Base-by-base conservation (phyloP, 1,139 yeast genomes). In the Blastobotrys persicus region DNA sequence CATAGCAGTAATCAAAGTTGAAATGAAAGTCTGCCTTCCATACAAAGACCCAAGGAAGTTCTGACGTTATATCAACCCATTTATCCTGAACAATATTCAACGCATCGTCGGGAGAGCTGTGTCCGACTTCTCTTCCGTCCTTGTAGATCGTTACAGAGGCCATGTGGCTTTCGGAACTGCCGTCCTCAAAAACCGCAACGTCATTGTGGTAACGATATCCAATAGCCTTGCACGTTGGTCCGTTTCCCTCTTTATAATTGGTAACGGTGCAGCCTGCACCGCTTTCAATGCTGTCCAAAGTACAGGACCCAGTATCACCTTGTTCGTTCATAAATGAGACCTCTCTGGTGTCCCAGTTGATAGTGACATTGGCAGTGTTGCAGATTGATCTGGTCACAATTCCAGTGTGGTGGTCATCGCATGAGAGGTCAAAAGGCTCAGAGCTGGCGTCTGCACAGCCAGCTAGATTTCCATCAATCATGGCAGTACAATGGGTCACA, bases 391-490 rank as follows among this genome's bases (percentile, higher is more conserved):
- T 13, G 39, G 39, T 34, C 7, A 4, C 11, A 4, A 34, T 20
- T 3, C 39, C 41, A 17, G 26, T 37, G 18, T 19, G 41, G 12
- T 12, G n/a, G 28, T 37, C 41, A 14, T 37, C 28, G 19, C 41
- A 37, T n/a, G 41, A 18, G 28, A 18, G 41, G 11, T 18, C 11
- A 12, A 37, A 37, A 18, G 41, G 41, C 14, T 37, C 41, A 14
- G 41, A 37, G 14, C 41, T 37, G 26, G 41, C 41, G 28, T 37
- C 41, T 14, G 17, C 41, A 14, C 41, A 37, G 9, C 41, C 41
- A 4, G 28, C 28, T 12, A 37, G 41, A 19, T 37, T 37, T 6
- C 41, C 41, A 18, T 37, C 41, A 19, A 37, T 37, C 28, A 37
- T 37, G 26, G 28, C 41, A 7, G 41, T 37, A 19, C 41, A 37